A percentile compares a stretch with the other conserved stretches of the same genome.
Conservation (phyloP, 768 basidiomycete genomes). For the Daedaleopsis nitida region DNA sequence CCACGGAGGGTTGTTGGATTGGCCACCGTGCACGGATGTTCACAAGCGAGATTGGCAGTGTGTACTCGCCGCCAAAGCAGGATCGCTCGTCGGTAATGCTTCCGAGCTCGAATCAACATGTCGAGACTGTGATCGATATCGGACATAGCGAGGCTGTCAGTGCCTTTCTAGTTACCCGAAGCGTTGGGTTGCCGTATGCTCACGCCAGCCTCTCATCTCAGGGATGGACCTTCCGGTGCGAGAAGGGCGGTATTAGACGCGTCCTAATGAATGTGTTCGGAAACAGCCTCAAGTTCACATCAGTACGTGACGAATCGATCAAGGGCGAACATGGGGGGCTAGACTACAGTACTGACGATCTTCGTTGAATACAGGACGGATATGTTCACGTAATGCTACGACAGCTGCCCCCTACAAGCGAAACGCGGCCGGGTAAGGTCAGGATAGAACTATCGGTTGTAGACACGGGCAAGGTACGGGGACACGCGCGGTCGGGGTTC, state of each 20-base stretch:
- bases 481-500: not conserved
- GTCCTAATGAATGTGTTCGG: slow-evolving; percentile 95
- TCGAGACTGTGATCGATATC: slow-evolving; percentile 90
- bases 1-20: slow-evolving; percentile 93
- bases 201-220: slow-evolving; percentile 30
- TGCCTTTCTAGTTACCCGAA: slow-evolving; percentile 2
- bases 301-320: slow-evolving; percentile 49
- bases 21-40: slow-evolving; percentile 83
- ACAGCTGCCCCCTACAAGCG: slow-evolving; percentile 60
- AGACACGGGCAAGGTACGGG: slow-evolving; percentile 83
- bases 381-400: slow-evolving; percentile 85
- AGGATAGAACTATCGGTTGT: slow-evolving; percentile 83
- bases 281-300: slow-evolving; percentile 91
- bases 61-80: slow-evolving; percentile 82
- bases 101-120: slow-evolving; percentile 43
- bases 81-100: slow-evolving; percentile 43
- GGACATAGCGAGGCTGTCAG: slow-evolving; percentile 68
- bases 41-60: slow-evolving; percentile 82
- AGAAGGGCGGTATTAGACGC: slow-evolving; percentile 89
- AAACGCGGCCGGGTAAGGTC: slow-evolving; percentile 57
- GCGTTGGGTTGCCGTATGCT: not conserved
- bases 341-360: not conserved
- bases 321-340: slow-evolving; percentile 2
- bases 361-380: slow-evolving; percentile 57
- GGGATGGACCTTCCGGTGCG: slow-evolving; percentile 88